phyloP scores from a whole-genome alignment of 1,284 basidiomycete genomes.

The Tylopilus orsonianus region DNA sequence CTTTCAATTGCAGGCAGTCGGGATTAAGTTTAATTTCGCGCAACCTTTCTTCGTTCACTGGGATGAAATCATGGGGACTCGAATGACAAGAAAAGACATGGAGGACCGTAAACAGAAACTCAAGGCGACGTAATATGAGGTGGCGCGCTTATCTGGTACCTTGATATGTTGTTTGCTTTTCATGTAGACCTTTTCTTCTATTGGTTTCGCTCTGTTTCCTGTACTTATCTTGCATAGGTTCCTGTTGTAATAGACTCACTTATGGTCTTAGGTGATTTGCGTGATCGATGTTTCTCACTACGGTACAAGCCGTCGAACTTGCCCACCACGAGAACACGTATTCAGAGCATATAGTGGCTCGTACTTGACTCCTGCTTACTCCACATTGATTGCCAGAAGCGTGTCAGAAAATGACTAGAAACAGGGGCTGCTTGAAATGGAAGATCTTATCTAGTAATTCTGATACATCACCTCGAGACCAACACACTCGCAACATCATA shows the following conservation, averaged over 20 bases:
- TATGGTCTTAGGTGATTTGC: slow-evolving; percentile 18
- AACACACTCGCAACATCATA: neutral
- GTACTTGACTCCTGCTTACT: no score
- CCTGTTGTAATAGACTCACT: slow-evolving; percentile 26
- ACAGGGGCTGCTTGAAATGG: slow-evolving; percentile 6
- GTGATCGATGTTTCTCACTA: no score
- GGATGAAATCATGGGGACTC: slow-evolving; percentile 79
- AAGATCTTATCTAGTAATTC: slow-evolving; percentile 1
- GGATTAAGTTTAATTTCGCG: slow-evolving; percentile 95
- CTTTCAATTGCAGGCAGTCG: slow-evolving; percentile 59
- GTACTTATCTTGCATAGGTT: slow-evolving; percentile 5
- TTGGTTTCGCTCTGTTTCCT: neutral
- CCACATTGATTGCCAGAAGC: no score
- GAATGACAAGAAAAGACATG: slow-evolving; percentile 74
- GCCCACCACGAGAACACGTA: no score
- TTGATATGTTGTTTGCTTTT: slow-evolving; percentile 1
- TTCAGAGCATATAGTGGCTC: no score
- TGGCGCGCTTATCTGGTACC: neutral
- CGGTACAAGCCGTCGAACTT: no score
- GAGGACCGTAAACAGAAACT: slow-evolving; percentile 41
- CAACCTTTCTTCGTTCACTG: slow-evolving; percentile 94
- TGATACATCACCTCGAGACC: neutral
- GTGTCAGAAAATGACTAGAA: no score
- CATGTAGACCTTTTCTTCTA: neutral
- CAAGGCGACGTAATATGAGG: slow-evolving; percentile 26